These are phyloP conservation scores for Sporothrix schenckii DNA, from an alignment of 2,329 filamentous ascomycete species.

Conservation along the genomic window DNA sequence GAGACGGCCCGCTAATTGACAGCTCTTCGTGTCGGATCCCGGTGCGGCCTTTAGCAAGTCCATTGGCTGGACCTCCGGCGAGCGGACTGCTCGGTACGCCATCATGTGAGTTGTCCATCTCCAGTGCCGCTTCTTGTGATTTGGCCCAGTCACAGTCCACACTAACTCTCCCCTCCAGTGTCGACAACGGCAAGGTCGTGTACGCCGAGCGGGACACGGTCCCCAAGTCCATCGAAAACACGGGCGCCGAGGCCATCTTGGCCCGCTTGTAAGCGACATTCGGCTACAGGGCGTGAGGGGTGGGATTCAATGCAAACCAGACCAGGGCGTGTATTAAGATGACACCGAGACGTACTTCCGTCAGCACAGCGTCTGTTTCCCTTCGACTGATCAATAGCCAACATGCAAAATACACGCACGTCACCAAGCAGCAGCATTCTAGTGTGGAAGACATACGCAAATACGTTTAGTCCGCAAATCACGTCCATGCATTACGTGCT, in stretches of 20 bases:
- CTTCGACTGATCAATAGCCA: too few relatives aligned
- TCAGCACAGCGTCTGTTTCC: too few relatives aligned
- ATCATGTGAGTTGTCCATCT: slow-evolving; percentile 3
- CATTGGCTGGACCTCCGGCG: not conserved
- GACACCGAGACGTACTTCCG: too few relatives aligned
- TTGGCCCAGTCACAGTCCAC: not conserved
- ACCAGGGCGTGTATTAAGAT: not conserved
- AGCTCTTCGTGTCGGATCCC: slow-evolving; percentile 15
- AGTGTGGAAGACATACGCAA: too few relatives aligned
- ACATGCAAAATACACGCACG: too few relatives aligned
- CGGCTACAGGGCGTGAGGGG: too few relatives aligned
- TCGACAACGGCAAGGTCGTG: slow-evolving; percentile 22
- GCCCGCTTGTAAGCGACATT: not conserved
- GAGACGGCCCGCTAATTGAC: too few relatives aligned
- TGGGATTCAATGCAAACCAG: not conserved
- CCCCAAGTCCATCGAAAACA: slow-evolving; percentile 15
- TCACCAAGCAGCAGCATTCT: too few relatives aligned
- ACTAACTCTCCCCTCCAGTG: not conserved
- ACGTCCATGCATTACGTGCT: too few relatives aligned
- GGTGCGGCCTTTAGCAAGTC: slow-evolving; percentile 13
- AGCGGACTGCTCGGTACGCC: slow-evolving; percentile 7
- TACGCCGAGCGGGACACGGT: slow-evolving; percentile 15
- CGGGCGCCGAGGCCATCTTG: slow-evolving; percentile 9
- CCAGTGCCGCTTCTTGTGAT: too few relatives aligned
- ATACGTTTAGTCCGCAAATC: too few relatives aligned